Percentiles rank a stretch among this genome's conserved stretches.
These are phyloP conservation scores for Wickerhamomyces hampshirensis DNA, from an alignment of 805 yeast genomes.

Conservation along the genomic window DNA sequence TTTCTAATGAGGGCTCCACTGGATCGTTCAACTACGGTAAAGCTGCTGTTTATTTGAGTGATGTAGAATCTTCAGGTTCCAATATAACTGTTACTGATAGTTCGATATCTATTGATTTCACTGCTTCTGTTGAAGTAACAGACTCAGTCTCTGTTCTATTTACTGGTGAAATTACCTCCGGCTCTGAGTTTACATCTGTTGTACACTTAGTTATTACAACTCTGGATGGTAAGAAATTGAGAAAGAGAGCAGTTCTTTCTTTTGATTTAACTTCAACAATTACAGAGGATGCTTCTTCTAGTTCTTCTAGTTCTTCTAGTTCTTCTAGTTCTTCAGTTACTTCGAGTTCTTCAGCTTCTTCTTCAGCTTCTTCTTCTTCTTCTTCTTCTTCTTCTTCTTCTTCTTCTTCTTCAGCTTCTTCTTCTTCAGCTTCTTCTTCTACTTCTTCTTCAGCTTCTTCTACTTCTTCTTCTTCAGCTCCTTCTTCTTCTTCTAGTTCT, in stretches of 20 bases:
- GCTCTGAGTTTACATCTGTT: neutral
- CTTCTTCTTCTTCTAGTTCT: too few relatives aligned
- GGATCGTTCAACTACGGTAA: neutral
- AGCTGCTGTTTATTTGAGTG: neutral
- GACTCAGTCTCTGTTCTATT: neutral
- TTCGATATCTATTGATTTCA: neutral
- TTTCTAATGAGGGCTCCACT: neutral
- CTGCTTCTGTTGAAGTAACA: neutral
- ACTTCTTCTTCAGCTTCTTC: too few relatives aligned
- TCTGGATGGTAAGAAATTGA: neutral
- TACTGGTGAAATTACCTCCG: neutral
- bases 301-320: conserved; percentile 9
- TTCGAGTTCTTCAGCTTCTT: conserved; percentile 6
- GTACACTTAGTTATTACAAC: too few relatives aligned
- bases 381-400: conserved; percentile 14
- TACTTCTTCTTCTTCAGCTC: too few relatives aligned
- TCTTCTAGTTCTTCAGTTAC: conserved; percentile 6
- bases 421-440: conserved; percentile 1
- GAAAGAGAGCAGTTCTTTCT: conserved; percentile 14
- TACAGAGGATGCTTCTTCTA: conserved; percentile 9
- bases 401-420: conserved; percentile 1
- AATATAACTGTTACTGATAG: neutral
- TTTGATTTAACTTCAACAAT: conserved; percentile 7
- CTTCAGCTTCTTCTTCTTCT: conserved; percentile 12
- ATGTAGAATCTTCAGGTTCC: neutral